Base-by-base conservation (phyloP, 2,329 filamentous ascomycete genomes). In the Epichloe coenophiala region DNA sequence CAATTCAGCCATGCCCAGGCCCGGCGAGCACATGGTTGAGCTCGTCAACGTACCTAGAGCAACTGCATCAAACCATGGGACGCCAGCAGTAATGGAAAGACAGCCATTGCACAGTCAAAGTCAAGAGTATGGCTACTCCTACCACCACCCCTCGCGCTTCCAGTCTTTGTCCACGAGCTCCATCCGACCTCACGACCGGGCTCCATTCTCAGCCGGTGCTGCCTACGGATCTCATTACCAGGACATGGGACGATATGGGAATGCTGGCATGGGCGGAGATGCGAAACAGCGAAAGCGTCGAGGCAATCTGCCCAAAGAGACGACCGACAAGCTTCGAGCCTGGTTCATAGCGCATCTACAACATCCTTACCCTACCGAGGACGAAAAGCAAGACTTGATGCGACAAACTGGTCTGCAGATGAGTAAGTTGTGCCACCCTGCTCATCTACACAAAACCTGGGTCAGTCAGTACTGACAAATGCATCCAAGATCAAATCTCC, bases 281-380 rank as follows among this genome's bases (percentile, higher is more conserved):
- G 68, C 61, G 52, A 78, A 76, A 62, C 73, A 73, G 56, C 69
- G 78, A 35, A 83, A 80, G 63, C 75, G 88, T 48, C 77, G 89
- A 40, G 89, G 89, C 1, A 95, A 95, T 61, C 73, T 95, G 3
- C 89, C 89, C n/a, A 94, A 94, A 62, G 85, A 89, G 50, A 87
- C 88, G 0, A 95, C 88, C 0, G 86, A 90, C 62, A 83, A 86
- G 57, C 72, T 95, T 40, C 80, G 86, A 49, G 72, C 78, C 0
- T 95, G 89, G 89, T 90, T 94, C 57, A 68, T 82, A 48, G 74
- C 75, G n/a, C 85, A 93, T 64, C 67, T 89, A 7, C 74, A 81
- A 53, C 88, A 93, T 61, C 88, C 88, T 0, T 95, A 95, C 63
- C 88, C 88, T 1, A 89, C 82, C 4, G 87, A 94, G 65, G 87